A percentile compares a stretch with the other conserved stretches of the same genome.
Evolutionary conservation across 305 asterid species (phyloP).

Genomic region (Plantago coronopus): DNA sequence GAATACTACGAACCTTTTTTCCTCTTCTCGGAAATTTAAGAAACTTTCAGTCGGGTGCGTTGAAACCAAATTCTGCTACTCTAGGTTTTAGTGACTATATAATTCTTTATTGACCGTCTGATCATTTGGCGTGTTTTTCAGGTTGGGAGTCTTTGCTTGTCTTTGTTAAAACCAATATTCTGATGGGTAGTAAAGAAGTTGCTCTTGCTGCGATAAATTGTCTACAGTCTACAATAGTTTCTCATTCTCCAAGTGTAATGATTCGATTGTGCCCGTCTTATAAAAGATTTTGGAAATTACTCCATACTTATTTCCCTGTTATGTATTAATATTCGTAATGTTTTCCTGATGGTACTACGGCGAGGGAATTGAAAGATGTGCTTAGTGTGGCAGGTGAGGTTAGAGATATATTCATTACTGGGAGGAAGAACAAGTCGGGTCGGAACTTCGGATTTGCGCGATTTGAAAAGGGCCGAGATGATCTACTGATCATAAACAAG

Average conservation of each 20-base stretch:
- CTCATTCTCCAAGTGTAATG: conserved; percentile 87
- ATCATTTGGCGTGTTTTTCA: conserved; percentile 35
- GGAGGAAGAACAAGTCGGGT: no score
- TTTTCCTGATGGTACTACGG: no score
- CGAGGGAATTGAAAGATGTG: no score
- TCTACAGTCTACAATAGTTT: conserved; percentile 78
- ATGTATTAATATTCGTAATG: conserved; percentile 18
- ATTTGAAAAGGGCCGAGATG: no score
- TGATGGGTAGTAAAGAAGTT: conserved; percentile 89
- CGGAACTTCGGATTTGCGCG: no score
- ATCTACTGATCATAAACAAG: no score
- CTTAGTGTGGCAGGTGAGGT: no score
- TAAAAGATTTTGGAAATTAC: not conserved
- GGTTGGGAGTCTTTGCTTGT: conserved; percentile 92
- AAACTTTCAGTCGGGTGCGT: conserved; percentile 73
- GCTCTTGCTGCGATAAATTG: conserved; percentile 95
- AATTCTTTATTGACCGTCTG: not conserved
- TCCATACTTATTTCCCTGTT: not conserved
- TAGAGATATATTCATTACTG: no score
- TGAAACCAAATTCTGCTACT: not conserved
- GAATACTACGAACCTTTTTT: conserved; percentile 82
- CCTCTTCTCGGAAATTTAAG: conserved; percentile 68
- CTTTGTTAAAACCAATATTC: conserved; percentile 73
- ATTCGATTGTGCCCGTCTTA: conserved; percentile 6
- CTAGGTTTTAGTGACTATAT: conserved; percentile 3